A percentile compares a stretch with the other conserved stretches of the same genome.
phyloP scores from a whole-genome alignment of 2,329 filamentous ascomycete genomes.

The Aureobasidium sp. region DNA sequence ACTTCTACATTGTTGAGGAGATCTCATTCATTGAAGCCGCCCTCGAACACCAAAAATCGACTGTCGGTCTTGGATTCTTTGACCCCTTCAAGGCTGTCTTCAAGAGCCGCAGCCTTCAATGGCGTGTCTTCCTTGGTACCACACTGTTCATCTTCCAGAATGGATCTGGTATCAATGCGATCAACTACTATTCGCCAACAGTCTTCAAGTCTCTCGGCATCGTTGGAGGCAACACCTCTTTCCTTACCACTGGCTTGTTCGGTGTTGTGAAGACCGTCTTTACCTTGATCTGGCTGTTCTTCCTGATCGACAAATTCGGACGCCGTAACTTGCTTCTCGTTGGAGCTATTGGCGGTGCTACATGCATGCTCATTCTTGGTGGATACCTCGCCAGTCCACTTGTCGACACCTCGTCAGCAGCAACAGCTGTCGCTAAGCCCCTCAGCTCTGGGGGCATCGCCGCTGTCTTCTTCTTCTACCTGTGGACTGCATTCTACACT shows the following conservation, averaged over 20 bases:
- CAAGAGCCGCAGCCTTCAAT: conserved; percentile 18
- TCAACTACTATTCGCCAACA: conserved; percentile 57
- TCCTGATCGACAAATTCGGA: conserved; percentile 35
- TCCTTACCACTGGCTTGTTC: conserved; percentile 46
- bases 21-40: conserved; percentile 63
- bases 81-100: conserved; percentile 17
- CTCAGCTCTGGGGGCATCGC: conserved; percentile 42
- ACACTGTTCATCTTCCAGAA: conserved; percentile 21
- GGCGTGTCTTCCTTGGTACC: conserved; percentile 20
- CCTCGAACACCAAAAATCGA: conserved; percentile 44
- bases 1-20: conserved; percentile 70
- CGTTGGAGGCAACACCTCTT: conserved; percentile 50
- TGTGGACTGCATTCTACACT: conserved; percentile 49
- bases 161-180: conserved; percentile 17
- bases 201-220: conserved; percentile 63
- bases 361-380: conserved; percentile 47
- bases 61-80: conserved; percentile 16
- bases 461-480: conserved; percentile 50
- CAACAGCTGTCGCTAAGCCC: conserved; percentile 37
- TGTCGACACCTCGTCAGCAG: conserved; percentile 20
- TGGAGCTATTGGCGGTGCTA: conserved; percentile 42
- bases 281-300: conserved; percentile 35
- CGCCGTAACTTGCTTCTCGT: conserved; percentile 40
- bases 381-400: conserved; percentile 44
- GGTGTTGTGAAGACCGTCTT: conserved; percentile 27